Conservation (phyloP, 306 rosid genomes). For the Vicia villosa region DNA sequence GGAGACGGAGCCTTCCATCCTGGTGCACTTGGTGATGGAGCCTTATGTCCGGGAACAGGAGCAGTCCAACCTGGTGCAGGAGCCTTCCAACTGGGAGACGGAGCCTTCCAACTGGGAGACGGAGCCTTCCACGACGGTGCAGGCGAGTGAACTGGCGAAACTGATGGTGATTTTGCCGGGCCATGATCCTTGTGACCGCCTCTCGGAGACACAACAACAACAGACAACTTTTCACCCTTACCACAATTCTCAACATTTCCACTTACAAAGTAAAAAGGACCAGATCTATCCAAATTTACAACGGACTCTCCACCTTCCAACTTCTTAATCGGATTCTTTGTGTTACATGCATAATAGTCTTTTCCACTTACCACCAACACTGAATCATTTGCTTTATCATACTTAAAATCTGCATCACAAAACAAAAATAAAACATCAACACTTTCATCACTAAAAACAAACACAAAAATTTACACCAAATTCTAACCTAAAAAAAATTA, state of each 20-base stretch:
- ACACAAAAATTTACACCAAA: background rate
- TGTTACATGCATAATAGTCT: constrained; percentile 58
- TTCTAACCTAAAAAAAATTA: background rate
- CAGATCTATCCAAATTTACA: constrained; percentile 51
- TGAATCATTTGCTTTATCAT: constrained; percentile 59
- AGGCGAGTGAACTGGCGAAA: background rate
- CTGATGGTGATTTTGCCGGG: background rate
- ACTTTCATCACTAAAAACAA: background rate
- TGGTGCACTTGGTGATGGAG: background rate
- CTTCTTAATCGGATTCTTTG: constrained; percentile 33
- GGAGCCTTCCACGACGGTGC: background rate
- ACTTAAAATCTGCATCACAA: constrained; percentile 58
- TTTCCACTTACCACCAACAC: constrained; percentile 59
- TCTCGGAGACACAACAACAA: constrained; percentile 50
- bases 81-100: too few relatives aligned
- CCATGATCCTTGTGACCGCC: background rate
- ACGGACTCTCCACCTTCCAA: constrained; percentile 52
- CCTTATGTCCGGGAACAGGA: too few relatives aligned
- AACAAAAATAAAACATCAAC: background rate
- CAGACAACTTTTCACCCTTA: constrained; percentile 54
- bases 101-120: background rate
- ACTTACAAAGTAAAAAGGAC: constrained; percentile 65
- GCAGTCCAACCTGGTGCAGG: too few relatives aligned
- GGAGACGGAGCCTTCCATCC: too few relatives aligned
- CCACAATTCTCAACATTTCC: constrained; percentile 44